A percentile compares a stretch with the other conserved stretches of the same genome.
These are phyloP conservation scores for Hypoxylon fragiforme DNA, from an alignment of 495 filamentous ascomycete species.

Conservation along the genomic window DNA sequence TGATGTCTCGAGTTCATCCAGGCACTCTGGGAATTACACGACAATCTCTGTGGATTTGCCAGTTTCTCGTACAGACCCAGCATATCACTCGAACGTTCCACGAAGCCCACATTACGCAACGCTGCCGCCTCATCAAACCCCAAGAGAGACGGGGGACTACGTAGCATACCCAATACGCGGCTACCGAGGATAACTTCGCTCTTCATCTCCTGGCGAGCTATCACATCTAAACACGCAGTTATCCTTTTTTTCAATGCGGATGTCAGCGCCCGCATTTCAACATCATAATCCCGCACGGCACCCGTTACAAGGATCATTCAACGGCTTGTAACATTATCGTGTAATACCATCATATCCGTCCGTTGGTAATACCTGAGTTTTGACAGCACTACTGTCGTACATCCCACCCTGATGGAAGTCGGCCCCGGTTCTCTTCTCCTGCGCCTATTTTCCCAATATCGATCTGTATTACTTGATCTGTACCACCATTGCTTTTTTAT, in stretches of 20 bases:
- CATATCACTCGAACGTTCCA: slow-evolving; percentile 8
- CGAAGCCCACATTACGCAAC: slow-evolving; percentile 5
- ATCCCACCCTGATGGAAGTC: slow-evolving; percentile 1
- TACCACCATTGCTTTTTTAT: slow-evolving; percentile 3
- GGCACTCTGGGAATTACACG: slow-evolving; percentile 17
- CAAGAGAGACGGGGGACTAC: slow-evolving; percentile 13
- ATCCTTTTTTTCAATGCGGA: slow-evolving; percentile 7
- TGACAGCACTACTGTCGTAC: slow-evolving; percentile 1
- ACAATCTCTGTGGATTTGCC: slow-evolving; percentile 1
- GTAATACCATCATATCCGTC: slow-evolving; percentile 11
- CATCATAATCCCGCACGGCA: slow-evolving; percentile 2
- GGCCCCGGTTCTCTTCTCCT: no score
- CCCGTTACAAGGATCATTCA: slow-evolving; percentile 3
- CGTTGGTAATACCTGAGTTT: slow-evolving; percentile 7
- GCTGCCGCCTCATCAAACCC: not conserved
- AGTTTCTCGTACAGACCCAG: slow-evolving; percentile 5
- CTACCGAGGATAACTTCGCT: no score
- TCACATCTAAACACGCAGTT: slow-evolving; percentile 1
- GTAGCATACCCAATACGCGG: slow-evolving; percentile 22
- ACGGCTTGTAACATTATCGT: slow-evolving; percentile 25
- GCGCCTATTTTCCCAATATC: not conserved
- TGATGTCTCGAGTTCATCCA: slow-evolving; percentile 4
- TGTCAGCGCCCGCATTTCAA: slow-evolving; percentile 4
- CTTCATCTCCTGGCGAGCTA: no score
- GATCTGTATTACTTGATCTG: slow-evolving; percentile 14